Conservation (phyloP, 1,284 basidiomycete genomes). For the Schizophyllum commune region DNA sequence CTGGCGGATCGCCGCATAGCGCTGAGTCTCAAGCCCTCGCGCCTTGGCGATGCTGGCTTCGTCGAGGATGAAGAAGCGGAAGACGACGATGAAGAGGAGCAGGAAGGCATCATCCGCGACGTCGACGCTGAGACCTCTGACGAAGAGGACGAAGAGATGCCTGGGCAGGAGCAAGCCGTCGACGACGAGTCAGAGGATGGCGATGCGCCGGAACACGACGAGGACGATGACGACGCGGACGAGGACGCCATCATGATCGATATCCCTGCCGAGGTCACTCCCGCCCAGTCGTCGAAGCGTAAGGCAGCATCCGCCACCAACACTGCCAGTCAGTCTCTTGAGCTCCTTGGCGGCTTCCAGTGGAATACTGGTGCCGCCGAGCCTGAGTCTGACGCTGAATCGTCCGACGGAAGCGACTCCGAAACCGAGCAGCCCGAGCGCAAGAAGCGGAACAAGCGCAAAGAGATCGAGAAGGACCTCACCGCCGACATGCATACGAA, state of each 20-base stretch:
- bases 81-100: constrained; percentile 25
- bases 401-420: constrained; percentile 32
- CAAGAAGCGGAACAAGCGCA: constrained; percentile 62
- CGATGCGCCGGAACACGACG: constrained; percentile 16
- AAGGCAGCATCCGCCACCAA: constrained; percentile 7
- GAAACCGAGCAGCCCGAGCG: constrained; percentile 45
- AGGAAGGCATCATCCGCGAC: constrained; percentile 16
- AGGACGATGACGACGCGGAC: constrained; percentile 23
- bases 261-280: constrained; percentile 20
- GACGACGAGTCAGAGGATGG: constrained; percentile 16
- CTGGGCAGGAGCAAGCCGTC: constrained; percentile 13
- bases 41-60: constrained; percentile 64
- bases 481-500: constrained; percentile 82
- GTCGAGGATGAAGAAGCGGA: constrained; percentile 24
- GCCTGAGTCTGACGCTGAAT: constrained; percentile 26
- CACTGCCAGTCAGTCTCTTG: constrained; percentile 27
- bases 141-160: constrained; percentile 14
- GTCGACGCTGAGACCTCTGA: constrained; percentile 17
- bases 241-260: constrained; percentile 38
- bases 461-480: constrained; percentile 72
- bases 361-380: constrained; percentile 45
- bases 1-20: constrained; percentile 82
- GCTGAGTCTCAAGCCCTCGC: constrained; percentile 86
- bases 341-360: constrained; percentile 57
- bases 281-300: constrained; percentile 17